Base-by-base conservation (phyloP, 75 land plant species). In the Ceratopteris richardii region DNA sequence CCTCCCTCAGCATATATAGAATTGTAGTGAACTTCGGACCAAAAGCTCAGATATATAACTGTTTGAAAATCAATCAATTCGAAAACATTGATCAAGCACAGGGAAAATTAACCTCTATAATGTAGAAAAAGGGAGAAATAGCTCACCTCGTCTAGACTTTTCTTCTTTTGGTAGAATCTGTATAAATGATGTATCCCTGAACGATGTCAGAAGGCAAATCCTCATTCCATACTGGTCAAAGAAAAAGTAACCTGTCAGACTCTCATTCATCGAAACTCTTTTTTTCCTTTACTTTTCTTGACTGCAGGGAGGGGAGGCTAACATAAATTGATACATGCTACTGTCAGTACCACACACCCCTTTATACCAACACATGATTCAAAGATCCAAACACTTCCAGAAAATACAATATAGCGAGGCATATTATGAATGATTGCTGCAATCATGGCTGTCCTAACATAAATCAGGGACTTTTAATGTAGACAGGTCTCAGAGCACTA, bases 1-100 rank as follows among this genome's bases (percentile, higher is more conserved):
- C 86, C 86, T 54, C 81, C 85, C 51, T 69, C 67, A 37, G 85
- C 82, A 67, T 81, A 81, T 18, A 87, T 78, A 27, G 92, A 87
- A 54, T 87, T 87, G 61, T 87, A 87, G 66, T 87, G 92, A 20
- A 87, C 82, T 66, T 87, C 92, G n/a, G 92, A 88, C 92, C 92
- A 87, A 64, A 87, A 87, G 64, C 92, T 87, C 60, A 87, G 66
- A 63, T 56, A 87, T 33, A 87, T 84, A 20, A 69, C 88, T 87
- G 82, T 74, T 75, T 20, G 39, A 63, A 29, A 19, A 62, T 19
- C 44, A 29, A 13, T 41, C 56, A 44, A 19, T 37, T 37, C 20
- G 58, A 65, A 23, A 55, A 53, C 53, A 50, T 16, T 50, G 29
- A 36, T 59, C 60, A 31, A 59, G 29, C 25, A 26, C 54, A 23